A percentile compares a stretch with the other conserved stretches of the same genome.
phyloP scores from a whole-genome alignment of 352 stramenopile species.

The Globisporangium recalcitrans region DNA sequence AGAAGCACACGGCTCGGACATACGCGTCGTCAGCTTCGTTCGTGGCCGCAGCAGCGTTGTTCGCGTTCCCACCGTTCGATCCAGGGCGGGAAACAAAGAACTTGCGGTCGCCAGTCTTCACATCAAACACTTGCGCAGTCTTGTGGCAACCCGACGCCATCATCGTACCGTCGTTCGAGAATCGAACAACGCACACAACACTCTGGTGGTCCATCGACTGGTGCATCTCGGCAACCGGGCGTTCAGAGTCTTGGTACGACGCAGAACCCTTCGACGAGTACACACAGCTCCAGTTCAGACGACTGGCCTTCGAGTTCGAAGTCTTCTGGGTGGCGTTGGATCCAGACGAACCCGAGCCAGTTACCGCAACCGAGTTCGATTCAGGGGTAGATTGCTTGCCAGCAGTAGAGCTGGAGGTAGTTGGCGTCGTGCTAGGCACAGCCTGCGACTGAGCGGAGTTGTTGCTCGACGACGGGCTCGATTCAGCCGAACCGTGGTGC shows the following conservation, averaged over 20 bases:
- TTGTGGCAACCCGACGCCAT: conserved; percentile 86
- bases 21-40: conserved; percentile 80
- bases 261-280: conserved; percentile 71
- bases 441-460: conserved; percentile 22
- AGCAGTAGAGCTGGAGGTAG: conserved; percentile 16
- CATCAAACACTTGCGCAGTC: conserved; percentile 82
- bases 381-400: conserved; percentile 19
- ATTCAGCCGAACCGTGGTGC: conserved; percentile 44
- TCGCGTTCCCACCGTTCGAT: conserved; percentile 33
- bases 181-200: conserved; percentile 83
- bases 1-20: conserved; percentile 82
- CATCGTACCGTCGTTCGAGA: conserved; percentile 80
- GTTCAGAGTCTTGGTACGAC: conserved; percentile 72
- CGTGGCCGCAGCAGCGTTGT: conserved; percentile 26
- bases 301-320: conserved; percentile 74
- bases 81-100: conserved; percentile 71
- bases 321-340: conserved; percentile 68
- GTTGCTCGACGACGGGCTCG: conserved; percentile 42
- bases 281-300: conserved; percentile 82
- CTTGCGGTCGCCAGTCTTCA: conserved; percentile 80
- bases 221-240: conserved; percentile 78
- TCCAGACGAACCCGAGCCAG: conserved; percentile 23
- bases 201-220: conserved; percentile 88
- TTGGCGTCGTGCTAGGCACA: conserved; percentile 26
- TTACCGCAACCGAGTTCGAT: conserved; percentile 21